Evolutionary conservation across 2,329 filamentous ascomycete genomes (phyloP), one percentile per base, ranked within the genome.

Genomic region (Zopfia rhizophila): DNA sequence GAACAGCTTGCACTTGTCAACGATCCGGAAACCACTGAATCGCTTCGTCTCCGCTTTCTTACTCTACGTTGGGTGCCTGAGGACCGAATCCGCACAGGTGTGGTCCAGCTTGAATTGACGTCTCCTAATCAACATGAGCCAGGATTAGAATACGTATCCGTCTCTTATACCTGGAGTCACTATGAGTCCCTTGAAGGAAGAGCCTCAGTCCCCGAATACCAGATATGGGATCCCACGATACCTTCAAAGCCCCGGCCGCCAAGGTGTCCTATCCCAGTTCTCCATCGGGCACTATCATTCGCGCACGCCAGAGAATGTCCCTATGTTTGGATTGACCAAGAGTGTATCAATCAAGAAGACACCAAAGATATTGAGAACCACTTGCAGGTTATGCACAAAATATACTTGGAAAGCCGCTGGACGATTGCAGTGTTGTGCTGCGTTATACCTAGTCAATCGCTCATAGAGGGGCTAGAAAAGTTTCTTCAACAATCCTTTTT

Each of bases 101-200:
- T 13, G 5, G 14, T 25, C 17, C 37, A 48, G 13, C 38, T 42
- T 12, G 29, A 25, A 18, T 19, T 48, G 8, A 48, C 44, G 3
- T 18, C 14, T 8, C 23, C 38, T 19, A 24, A 41, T n/a, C 37
- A 48, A 17, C 24, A 36, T 16, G 27, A 18, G 2, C 12, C 19
- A 11, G 16, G 7, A n/a, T 12, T 21, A 18, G 16, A 36, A 16
- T 48, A 48, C 16, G 22, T 48, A 7, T 19, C 44, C 5, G 38
- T 48, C 11, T 48, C 44, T 14, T 48, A 48, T 19, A 42, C 37
- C 8, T 48, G 44, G 44, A n/a, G n/a, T n/a, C n/a, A n/a, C n/a
- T n/a, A n/a, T n/a, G 17, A 42, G 7, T 31, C 22, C 6, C 19
- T 42, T 13, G 24, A 22, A 17, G 17, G 3, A 5, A n/a, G n/a